Evolutionary conservation across 495 filamentous ascomycete genomes (phyloP), one percentile per base, ranked within the genome.

Genomic region (Pyrenopolyporus hunteri): DNA sequence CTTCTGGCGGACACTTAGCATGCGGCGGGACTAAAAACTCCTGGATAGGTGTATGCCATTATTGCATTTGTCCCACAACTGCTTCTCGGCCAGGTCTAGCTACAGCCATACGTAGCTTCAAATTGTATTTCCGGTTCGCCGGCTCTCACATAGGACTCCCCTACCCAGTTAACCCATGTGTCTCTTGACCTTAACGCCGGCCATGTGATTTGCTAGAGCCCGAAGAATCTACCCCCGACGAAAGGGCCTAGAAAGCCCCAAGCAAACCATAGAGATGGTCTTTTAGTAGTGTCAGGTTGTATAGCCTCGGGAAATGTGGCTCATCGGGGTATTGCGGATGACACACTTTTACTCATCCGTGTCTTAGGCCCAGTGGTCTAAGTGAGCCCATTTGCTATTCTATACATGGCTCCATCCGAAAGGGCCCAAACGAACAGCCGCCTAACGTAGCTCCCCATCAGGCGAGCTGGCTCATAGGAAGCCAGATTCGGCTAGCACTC

Each of bases 401-500:
- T 19, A 46, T 45, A 17, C 20, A 56, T 14, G 20, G n/a, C 44
- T 29, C 19, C 10, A 25, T 29, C 47, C 7, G 17, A 39, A 25
- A 19, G 8, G 31, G 23, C 29, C 32, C 32, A 51, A 26, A 33
- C 11, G n/a, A 39, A 32, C 14, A 50, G 26, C 31, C 40, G 51
- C 32, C 16, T 52, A 43, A 26, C n/a, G 31, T 13, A 19, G 40
- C 51, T 11, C 50, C 22, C 33, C 11, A 29, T 35, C 17, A 35
- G 40, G 22, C 28, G 31, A 47, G 47, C 23, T 51, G 22, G 60
- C 60, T 75, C 69, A 79, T 48, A 79, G 66, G 72, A 79, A 79
- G 29, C 76, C 76, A 48, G 76, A 79, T 63, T 79, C 76, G 61
- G 76, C 76, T 59, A 79, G 58, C 33, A 79, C 76, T 66, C 76